Conservation (phyloP, 257 asterid species). For the Nicotiana sylvestris region DNA sequence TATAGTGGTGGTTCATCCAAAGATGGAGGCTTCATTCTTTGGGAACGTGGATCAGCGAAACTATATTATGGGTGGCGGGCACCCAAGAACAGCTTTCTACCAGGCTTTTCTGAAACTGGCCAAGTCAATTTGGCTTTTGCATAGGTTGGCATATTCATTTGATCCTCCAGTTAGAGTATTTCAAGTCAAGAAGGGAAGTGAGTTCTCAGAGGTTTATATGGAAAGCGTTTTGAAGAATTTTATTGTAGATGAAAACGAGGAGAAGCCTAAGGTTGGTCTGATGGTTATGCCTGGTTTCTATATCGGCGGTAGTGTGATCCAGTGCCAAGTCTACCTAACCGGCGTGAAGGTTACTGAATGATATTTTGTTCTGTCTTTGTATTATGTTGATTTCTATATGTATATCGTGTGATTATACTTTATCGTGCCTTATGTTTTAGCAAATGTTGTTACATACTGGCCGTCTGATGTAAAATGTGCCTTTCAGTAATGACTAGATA, state of each 20-base stretch:
- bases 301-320: slow-evolving; percentile 86
- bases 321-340: slow-evolving; percentile 78
- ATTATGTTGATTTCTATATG: slow-evolving; percentile 18
- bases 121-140: slow-evolving; percentile 87
- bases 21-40: slow-evolving; percentile 93
- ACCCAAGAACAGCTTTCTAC: slow-evolving; percentile 93
- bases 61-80: slow-evolving; percentile 72
- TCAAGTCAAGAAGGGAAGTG: slow-evolving; percentile 72
- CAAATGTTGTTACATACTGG: slow-evolving; percentile 4
- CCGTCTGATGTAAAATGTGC: slow-evolving; percentile 6
- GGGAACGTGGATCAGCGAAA: slow-evolving; percentile 85
- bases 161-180: slow-evolving; percentile 74
- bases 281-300: slow-evolving; percentile 99
- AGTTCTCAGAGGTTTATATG: slow-evolving; percentile 94
- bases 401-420: slow-evolving; percentile 21
- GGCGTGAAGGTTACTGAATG: slow-evolving; percentile 68
- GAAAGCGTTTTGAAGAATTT: slow-evolving; percentile 75
- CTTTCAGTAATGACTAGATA: not conserved
- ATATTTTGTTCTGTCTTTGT: slow-evolving; percentile 11
- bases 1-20: slow-evolving; percentile 66
- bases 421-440: not conserved
- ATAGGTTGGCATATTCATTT: slow-evolving; percentile 76
- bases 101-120: slow-evolving; percentile 92
- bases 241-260: slow-evolving; percentile 45
- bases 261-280: slow-evolving; percentile 81